Evolutionary conservation across 805 yeast species (phyloP), one percentile per base, ranked within the genome.

Genomic region (Kodamaea kakaduensis): DNA sequence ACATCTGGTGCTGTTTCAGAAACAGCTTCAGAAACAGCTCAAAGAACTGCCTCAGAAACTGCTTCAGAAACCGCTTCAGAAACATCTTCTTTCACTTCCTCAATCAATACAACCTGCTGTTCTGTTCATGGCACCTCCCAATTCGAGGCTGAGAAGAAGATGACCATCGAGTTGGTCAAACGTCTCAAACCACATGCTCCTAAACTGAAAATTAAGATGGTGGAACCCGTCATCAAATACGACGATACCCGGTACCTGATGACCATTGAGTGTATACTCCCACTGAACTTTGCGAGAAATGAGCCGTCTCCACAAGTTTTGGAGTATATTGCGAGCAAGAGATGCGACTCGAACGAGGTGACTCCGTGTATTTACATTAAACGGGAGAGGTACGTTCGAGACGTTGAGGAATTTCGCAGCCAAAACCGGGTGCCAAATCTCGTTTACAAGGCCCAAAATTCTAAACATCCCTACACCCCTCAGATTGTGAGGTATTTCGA

Each of bases 291-390:
- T 34, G 37, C 37, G 2, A 27, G 22, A 9, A 26, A 34, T 9
- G 15, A 14, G 17, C 32, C 37, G 2, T 19, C 32, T 2, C 13
- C 7, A 13, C 14, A 12, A 7, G 19, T 6, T 4, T 15, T 34
- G 20, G 26, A 27, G 18, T 17, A 30, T 17, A 35, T 35, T 12
- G 13, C 24, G 12, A 17, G 28, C 24, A 32, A 32, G 15, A 17
- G 24, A 3, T 16, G 35, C 14, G 13, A 17, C 8, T 9, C 9
- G 13, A 28, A 23, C 17, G 33, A 30, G 13, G 18, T 17, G 18
- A 20, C 31, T 13, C 38, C 38, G 5, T 35, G 38, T 35, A 34
- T 35, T 4, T 35, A 35, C 26, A 35, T 35, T 18, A 17, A 29
- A 16, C 12, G 38, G 19, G 24, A 15, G 7, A 24, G 33, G 17